Evolutionary conservation across 805 yeast genomes (phyloP).

Genomic region (Brettanomyces custersianus): DNA sequence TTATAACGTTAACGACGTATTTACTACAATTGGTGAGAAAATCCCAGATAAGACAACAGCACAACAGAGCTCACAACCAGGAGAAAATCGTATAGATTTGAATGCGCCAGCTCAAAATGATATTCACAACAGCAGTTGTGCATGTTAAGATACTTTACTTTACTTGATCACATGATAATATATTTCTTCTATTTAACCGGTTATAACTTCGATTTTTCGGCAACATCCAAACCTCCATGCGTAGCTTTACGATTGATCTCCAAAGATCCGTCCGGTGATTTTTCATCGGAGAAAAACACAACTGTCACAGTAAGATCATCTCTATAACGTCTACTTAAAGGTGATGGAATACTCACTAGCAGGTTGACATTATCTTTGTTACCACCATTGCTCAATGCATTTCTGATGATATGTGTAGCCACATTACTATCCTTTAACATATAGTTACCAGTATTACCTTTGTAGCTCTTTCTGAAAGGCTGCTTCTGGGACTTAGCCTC

Average conservation of each 20-base stretch:
- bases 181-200: not conserved
- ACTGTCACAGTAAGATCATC: slow-evolving; percentile 96
- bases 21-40: slow-evolving; percentile 79
- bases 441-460: slow-evolving; percentile 28
- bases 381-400: slow-evolving; percentile 84
- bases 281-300: slow-evolving; percentile 61
- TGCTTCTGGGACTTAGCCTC: slow-evolving; percentile 55
- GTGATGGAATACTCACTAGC: slow-evolving; percentile 84
- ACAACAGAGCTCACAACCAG: slow-evolving; percentile 1
- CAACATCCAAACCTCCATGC: slow-evolving; percentile 37
- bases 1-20: slow-evolving; percentile 82
- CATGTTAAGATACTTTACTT: slow-evolving; percentile 19
- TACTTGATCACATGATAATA: too few relatives aligned
- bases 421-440: slow-evolving; percentile 78
- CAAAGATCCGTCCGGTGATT: slow-evolving; percentile 46
- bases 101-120: slow-evolving; percentile 21
- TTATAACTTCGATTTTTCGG: slow-evolving; percentile 40
- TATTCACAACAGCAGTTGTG: slow-evolving; percentile 21
- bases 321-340: slow-evolving; percentile 83
- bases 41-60: slow-evolving; percentile 44
- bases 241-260: slow-evolving; percentile 52
- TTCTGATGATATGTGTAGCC: slow-evolving; percentile 87
- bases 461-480: slow-evolving; percentile 50
- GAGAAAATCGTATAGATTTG: slow-evolving; percentile 26
- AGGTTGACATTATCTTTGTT: slow-evolving; percentile 81